Evolutionary conservation across 768 basidiomycete species (phyloP).

Genomic region (Pleurotus giganteus): DNA sequence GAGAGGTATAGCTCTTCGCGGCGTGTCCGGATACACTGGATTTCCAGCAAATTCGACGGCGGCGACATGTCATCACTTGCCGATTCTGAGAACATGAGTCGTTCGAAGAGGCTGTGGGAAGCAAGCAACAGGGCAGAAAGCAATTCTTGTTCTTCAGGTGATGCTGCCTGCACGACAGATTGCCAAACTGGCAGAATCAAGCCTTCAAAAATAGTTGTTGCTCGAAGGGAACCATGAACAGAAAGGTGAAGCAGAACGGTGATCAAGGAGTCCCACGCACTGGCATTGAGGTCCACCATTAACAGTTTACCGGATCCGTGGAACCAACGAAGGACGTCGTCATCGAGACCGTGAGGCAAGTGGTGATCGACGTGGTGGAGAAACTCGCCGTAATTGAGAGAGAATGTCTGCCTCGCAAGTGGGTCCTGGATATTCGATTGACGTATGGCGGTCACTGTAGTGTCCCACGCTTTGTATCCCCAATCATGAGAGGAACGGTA

Average conservation of each 20-base stretch:
- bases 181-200: slow-evolving; percentile 81
- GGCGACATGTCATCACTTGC: slow-evolving; percentile 33
- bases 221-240: slow-evolving; percentile 64
- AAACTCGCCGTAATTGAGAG: slow-evolving; percentile 67
- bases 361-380: slow-evolving; percentile 75
- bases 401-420: slow-evolving; percentile 46
- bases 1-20: slow-evolving; percentile 66
- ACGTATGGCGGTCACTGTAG: slow-evolving; percentile 70
- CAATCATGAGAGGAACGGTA: slow-evolving; percentile 71
- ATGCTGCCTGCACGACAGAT: slow-evolving; percentile 41
- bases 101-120: slow-evolving; percentile 61
- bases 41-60: slow-evolving; percentile 55
- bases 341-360: slow-evolving; percentile 70
- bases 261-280: slow-evolving; percentile 67
- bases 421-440: slow-evolving; percentile 55
- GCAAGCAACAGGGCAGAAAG: slow-evolving; percentile 54
- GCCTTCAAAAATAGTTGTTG: slow-evolving; percentile 70
- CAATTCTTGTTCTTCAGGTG: slow-evolving; percentile 35
- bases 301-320: slow-evolving; percentile 64
- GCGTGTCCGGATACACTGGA: slow-evolving; percentile 69
- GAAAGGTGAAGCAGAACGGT: slow-evolving; percentile 63
- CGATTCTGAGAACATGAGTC: slow-evolving; percentile 56
- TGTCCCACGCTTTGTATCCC: slow-evolving; percentile 86
- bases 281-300: slow-evolving; percentile 53
- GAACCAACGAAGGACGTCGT: slow-evolving; percentile 72